phyloP scores from a whole-genome alignment of 1,284 basidiomycete species.

The Cerrena zonata region DNA sequence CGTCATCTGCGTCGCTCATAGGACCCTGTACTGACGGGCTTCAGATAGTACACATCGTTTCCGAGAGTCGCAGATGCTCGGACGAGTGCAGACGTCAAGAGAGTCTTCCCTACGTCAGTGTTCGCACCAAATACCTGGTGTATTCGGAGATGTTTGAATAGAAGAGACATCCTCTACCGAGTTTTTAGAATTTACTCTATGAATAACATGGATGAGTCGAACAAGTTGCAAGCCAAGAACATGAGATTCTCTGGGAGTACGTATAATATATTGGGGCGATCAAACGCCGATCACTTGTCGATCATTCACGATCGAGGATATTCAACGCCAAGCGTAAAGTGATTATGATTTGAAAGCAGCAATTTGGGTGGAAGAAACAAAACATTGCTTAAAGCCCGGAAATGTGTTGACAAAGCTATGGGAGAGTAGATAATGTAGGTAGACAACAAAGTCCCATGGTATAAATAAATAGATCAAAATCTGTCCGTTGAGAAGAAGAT shows the following conservation, averaged over 20 bases:
- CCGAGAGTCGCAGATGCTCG: constrained; percentile 59
- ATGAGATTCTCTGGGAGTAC: too few species aligned
- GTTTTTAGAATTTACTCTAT: too few species aligned
- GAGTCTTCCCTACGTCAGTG: constrained; percentile 89
- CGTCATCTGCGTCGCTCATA: constrained; percentile 74
- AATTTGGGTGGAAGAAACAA: too few species aligned
- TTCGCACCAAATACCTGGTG: constrained; percentile 90
- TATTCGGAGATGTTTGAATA: constrained; percentile 75
- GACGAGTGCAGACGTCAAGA: constrained; percentile 79
- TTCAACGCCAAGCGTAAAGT: too few species aligned
- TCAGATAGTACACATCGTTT: constrained; percentile 72
- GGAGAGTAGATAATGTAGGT: not conserved
- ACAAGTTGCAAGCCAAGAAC: too few species aligned
- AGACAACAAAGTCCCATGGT: not conserved
- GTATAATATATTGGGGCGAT: too few species aligned
- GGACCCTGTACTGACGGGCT: constrained; percentile 88
- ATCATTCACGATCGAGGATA: too few species aligned
- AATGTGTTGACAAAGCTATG: not conserved
- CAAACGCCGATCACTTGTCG: not conserved
- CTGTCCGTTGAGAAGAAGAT: not conserved
- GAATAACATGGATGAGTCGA: too few species aligned
- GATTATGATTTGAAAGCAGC: too few species aligned
- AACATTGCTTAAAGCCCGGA: not conserved
- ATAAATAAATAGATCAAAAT: not conserved
- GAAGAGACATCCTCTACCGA: constrained; percentile 39